Conservation (phyloP, 2,329 filamentous ascomycete species). For the Esteya vermicola region DNA sequence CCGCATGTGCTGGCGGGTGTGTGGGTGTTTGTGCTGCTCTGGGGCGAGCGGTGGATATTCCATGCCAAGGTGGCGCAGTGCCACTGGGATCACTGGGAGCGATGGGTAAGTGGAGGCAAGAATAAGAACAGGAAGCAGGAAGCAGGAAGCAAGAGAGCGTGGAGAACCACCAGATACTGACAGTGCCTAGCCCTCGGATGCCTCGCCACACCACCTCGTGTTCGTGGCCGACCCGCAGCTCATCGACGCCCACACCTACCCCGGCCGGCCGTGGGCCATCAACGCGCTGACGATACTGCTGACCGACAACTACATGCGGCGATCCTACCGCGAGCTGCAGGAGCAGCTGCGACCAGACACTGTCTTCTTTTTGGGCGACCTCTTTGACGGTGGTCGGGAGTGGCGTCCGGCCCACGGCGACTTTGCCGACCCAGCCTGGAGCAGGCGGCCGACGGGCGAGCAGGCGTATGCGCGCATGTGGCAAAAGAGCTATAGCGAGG, state of each 20-base stretch:
- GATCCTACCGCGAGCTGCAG: slow-evolving; percentile 70
- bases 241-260: slow-evolving; percentile 90
- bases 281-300: slow-evolving; percentile 40
- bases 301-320: slow-evolving; percentile 80
- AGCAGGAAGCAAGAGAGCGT: slow-evolving; percentile 6
- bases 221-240: slow-evolving; percentile 85
- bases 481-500: slow-evolving; percentile 62
- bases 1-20: slow-evolving; percentile 53
- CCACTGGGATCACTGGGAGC: slow-evolving; percentile 78
- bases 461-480: slow-evolving; percentile 45
- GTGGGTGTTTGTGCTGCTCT: slow-evolving; percentile 68
- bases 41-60: slow-evolving; percentile 75
- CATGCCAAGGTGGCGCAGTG: slow-evolving; percentile 55
- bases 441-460: slow-evolving; percentile 36
- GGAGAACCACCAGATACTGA: not conserved
- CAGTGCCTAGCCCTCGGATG: slow-evolving; percentile 56
- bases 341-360: slow-evolving; percentile 67
- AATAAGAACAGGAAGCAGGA: not conserved
- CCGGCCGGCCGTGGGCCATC: slow-evolving; percentile 54
- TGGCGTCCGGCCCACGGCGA: slow-evolving; percentile 62
- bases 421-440: slow-evolving; percentile 46
- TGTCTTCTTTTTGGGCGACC: slow-evolving; percentile 79
- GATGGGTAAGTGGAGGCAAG: slow-evolving; percentile 53
- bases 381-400: slow-evolving; percentile 92
- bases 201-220: slow-evolving; percentile 69